Base-by-base conservation (phyloP, 768 basidiomycete genomes). In the Boletus subparvulus region DNA sequence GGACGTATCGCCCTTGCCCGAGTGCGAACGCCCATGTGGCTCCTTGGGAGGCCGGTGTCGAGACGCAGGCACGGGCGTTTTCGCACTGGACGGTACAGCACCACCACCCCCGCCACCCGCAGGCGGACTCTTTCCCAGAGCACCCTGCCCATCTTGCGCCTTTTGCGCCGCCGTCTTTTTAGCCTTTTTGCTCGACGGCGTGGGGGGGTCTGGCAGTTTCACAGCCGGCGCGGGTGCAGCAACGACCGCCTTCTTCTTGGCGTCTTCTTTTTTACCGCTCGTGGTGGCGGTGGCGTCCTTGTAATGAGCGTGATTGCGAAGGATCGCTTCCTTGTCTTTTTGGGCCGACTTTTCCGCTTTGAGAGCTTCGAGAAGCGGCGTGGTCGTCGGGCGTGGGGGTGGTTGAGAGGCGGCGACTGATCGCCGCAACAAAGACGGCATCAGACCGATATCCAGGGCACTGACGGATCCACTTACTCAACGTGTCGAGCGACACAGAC, bases 311-410 rank as follows among this genome's bases (percentile, higher is more conserved):
- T 91, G 88, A 54, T 84, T 88, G 39, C 87, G 83, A 33, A 85
- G 74, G 55, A 87, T 90, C 30, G 83, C 75, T 63, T 87, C 86
- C 65, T 85, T 91, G 68, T 89, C 90, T 64, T 82, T 86, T 64
- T 84, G 82, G 0, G 83, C 81, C 7, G 80, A 68, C 53, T 75
- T 75, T 70, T 92, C 88, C 0, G 91, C 90, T 61, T 93, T 92
- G 60, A 98, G 85, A 1, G 94, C 92, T 67, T 96, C 95, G 46
- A 99, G 84, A 21, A 98, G 82, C 0, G 96, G 96, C 0, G 96
- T 97, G 0, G 90, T 88, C 60, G 87, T 94, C 2, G 91, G 90
- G 43, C 75, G 78, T 2, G 82, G 76, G 0, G 80, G 73, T 1
- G 82, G 78, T 60, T 86, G 85, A 12, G 77, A 78, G 4, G 87